A percentile compares a stretch with the other conserved stretches of the same genome.
These are phyloP conservation scores for Gremmenia infestans DNA, from an alignment of 2,329 filamentous ascomycete species.

Conservation along the genomic window DNA sequence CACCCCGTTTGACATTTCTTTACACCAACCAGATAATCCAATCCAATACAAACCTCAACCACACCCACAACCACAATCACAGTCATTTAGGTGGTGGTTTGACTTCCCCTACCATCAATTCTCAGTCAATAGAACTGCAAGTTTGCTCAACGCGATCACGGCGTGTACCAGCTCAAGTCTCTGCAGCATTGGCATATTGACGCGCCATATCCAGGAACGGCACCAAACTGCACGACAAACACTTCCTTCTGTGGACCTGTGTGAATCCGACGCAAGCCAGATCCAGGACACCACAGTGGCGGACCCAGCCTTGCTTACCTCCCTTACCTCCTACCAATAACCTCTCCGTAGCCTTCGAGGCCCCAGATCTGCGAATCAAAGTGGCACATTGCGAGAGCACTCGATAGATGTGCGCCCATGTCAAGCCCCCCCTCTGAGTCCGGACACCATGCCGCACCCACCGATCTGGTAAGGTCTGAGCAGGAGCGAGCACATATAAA, in stretches of 20 bases:
- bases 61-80: no score
- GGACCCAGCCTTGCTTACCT: not conserved
- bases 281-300: not conserved
- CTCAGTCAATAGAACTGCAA: no score
- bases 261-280: not conserved
- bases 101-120: no score
- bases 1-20: no score
- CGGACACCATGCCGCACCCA: constrained; percentile 30
- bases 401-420: constrained; percentile 34
- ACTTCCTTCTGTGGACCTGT: not conserved
- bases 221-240: not conserved
- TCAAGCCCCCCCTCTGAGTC: constrained; percentile 29
- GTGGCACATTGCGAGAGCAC: constrained; percentile 26
- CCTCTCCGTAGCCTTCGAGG: constrained; percentile 19
- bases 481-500: constrained; percentile 16
- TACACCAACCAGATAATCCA: no score
- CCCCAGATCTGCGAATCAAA: constrained; percentile 28
- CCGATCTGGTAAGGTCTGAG: constrained; percentile 26
- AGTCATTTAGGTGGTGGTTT: no score
- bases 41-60: no score
- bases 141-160: not conserved
- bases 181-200: not conserved
- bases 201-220: not conserved
- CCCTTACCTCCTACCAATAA: not conserved
- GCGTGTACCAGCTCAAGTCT: not conserved